These are phyloP conservation scores for Saitozyma podzolica DNA, from an alignment of 768 basidiomycete species.

Conservation along the genomic window DNA sequence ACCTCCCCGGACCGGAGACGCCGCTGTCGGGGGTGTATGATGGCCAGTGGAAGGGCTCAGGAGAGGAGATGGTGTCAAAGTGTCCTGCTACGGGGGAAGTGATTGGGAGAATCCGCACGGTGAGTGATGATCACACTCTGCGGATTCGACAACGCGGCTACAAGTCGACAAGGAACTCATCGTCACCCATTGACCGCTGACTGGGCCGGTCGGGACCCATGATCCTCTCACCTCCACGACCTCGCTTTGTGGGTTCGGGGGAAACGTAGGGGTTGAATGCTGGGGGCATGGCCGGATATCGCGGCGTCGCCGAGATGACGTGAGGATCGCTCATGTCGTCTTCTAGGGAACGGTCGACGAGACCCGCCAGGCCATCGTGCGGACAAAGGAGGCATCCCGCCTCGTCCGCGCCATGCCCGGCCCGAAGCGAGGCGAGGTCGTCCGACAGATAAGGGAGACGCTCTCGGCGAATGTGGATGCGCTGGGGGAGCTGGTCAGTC, in stretches of 20 bases:
- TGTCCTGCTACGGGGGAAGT: conserved; percentile 88
- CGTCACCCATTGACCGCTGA: no score
- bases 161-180: no score
- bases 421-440: conserved; percentile 80
- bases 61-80: conserved; percentile 25
- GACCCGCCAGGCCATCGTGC: conserved; percentile 66
- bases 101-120: conserved; percentile 71
- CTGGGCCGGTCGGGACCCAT: not conserved
- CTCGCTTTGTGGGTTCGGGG: not conserved
- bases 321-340: not conserved
- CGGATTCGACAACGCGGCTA: no score
- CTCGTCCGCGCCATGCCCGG: conserved; percentile 76
- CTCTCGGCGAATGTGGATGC: conserved; percentile 68
- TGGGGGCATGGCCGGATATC: no score
- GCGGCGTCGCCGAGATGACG: no score
- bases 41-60: conserved; percentile 43
- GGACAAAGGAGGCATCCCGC: conserved; percentile 71
- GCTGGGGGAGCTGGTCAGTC: conserved; percentile 46
- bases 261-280: not conserved
- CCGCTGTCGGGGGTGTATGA: conserved; percentile 42
- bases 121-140: conserved; percentile 46
- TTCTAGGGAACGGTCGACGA: conserved; percentile 69
- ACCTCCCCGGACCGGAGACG: conserved; percentile 28
- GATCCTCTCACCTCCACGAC: not conserved
- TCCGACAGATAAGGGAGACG: conserved; percentile 83